phyloP scores from a whole-genome alignment of 805 yeast genomes.

The Hanseniaspora guilliermondii region DNA sequence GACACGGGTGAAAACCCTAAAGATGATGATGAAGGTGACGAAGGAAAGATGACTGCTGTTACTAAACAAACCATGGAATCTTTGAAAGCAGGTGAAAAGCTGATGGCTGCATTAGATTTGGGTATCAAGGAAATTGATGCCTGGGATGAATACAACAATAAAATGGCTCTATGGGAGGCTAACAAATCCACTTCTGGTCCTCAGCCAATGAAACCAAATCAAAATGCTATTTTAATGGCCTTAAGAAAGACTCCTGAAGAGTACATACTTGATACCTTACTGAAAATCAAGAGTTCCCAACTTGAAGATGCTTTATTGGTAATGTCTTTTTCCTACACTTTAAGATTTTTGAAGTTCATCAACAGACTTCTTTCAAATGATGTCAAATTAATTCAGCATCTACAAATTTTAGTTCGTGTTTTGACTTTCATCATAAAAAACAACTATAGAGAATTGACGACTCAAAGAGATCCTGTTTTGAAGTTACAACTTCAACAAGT shows the following conservation, averaged over 20 bases:
- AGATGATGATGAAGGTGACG: slow-evolving; percentile 25
- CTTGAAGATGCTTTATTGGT: slow-evolving; percentile 87
- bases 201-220: slow-evolving; percentile 48
- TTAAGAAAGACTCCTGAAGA: slow-evolving; percentile 58
- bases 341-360: slow-evolving; percentile 58
- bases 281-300: slow-evolving; percentile 67
- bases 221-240: slow-evolving; percentile 64
- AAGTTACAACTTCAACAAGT: slow-evolving; percentile 55
- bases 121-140: slow-evolving; percentile 60
- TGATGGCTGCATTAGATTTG: slow-evolving; percentile 83
- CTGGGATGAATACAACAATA: slow-evolving; percentile 37
- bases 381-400: slow-evolving; percentile 36
- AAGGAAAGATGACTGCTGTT: slow-evolving; percentile 41
- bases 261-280: slow-evolving; percentile 61
- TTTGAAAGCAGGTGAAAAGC: slow-evolving; percentile 82
- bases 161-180: slow-evolving; percentile 31
- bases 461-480: slow-evolving; percentile 50
- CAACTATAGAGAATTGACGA: slow-evolving; percentile 67
- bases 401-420: slow-evolving; percentile 59
- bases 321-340: slow-evolving; percentile 74
- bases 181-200: slow-evolving; percentile 31
- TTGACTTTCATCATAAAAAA: slow-evolving; percentile 60
- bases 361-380: slow-evolving; percentile 53
- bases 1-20: slow-evolving; percentile 36
- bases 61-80: slow-evolving; percentile 79